Percentiles rank a stretch among this genome's conserved stretches.
phyloP scores from a whole-genome alignment of 1,139 yeast genomes.

The Pichia sp. region DNA sequence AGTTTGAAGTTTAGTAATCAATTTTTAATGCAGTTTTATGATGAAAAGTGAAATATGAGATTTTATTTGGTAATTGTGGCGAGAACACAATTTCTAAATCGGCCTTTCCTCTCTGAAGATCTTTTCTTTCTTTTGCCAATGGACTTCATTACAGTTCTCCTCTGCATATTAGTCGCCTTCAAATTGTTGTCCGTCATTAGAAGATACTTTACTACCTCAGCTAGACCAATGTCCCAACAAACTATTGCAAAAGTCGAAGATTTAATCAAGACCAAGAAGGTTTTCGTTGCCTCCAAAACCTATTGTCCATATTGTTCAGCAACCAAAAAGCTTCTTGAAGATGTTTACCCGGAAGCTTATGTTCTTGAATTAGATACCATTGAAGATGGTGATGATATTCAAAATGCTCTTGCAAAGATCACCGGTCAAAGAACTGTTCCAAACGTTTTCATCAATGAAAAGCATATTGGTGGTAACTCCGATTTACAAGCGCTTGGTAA shows the following conservation, averaged over 20 bases:
- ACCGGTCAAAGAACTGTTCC: slow-evolving; percentile 95
- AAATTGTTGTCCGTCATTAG: slow-evolving; percentile 24
- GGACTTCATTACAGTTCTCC: background rate
- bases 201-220: slow-evolving; percentile 21
- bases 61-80: too few species aligned
- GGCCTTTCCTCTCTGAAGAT: background rate
- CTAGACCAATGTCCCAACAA: slow-evolving; percentile 38
- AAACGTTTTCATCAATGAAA: slow-evolving; percentile 78
- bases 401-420: slow-evolving; percentile 65
- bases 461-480: slow-evolving; percentile 93
- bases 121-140: background rate
- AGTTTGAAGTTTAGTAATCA: too few species aligned
- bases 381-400: slow-evolving; percentile 60
- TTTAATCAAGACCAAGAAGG: slow-evolving; percentile 57
- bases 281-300: slow-evolving; percentile 82
- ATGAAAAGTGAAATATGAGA: too few species aligned
- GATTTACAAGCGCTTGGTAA: slow-evolving; percentile 53
- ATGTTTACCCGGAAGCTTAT: slow-evolving; percentile 47
- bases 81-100: background rate
- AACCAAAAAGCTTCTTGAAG: slow-evolving; percentile 51
- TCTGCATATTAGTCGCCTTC: slow-evolving; percentile 12
- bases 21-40: too few species aligned
- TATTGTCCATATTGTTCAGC: slow-evolving; percentile 69
- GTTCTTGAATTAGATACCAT: slow-evolving; percentile 59
- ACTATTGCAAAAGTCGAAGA: slow-evolving; percentile 52